Percentiles rank a stretch among this genome's conserved stretches.
Conservation (phyloP, 176 grass and related monocot species). For the Zizania latifolia region DNA sequence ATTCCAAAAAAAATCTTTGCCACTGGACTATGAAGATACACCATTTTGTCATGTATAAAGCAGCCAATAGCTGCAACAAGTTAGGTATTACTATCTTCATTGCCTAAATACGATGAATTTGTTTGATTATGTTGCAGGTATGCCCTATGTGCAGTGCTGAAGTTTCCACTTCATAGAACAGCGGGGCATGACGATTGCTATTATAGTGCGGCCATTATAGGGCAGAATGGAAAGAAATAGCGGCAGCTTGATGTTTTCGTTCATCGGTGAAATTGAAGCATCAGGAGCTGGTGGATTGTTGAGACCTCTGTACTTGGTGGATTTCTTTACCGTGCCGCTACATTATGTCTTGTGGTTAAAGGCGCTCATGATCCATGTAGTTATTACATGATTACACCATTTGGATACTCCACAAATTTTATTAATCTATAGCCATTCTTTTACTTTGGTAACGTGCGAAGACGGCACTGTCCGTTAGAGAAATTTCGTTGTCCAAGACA, state of each 20-base stretch:
- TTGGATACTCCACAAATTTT: too few relatives aligned
- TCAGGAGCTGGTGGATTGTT: not conserved
- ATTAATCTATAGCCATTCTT: constrained; percentile 31
- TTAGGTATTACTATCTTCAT: not conserved
- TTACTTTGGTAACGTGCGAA: not conserved
- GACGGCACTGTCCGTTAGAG: not conserved
- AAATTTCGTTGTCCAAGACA: not conserved
- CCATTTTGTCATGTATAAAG: not conserved
- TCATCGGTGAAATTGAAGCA: constrained; percentile 12
- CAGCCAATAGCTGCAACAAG: not conserved
- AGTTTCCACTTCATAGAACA: constrained; percentile 49
- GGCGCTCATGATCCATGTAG: not conserved
- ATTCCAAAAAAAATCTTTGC: not conserved
- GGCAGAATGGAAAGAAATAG: not conserved
- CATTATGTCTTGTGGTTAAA: constrained; percentile 16
- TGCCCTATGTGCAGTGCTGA: constrained; percentile 80
- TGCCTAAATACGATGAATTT: not conserved
- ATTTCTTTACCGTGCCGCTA: not conserved
- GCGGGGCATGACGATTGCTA: constrained; percentile 15
- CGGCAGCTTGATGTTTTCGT: not conserved
- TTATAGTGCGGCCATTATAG: not conserved
- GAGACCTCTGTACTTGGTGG: not conserved
- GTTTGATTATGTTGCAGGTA: constrained; percentile 32
- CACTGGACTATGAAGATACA: not conserved
- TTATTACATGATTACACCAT: not conserved